Evolutionary conservation across 805 yeast species (phyloP).

Genomic region (Suhomyces tanzawaensis): DNA sequence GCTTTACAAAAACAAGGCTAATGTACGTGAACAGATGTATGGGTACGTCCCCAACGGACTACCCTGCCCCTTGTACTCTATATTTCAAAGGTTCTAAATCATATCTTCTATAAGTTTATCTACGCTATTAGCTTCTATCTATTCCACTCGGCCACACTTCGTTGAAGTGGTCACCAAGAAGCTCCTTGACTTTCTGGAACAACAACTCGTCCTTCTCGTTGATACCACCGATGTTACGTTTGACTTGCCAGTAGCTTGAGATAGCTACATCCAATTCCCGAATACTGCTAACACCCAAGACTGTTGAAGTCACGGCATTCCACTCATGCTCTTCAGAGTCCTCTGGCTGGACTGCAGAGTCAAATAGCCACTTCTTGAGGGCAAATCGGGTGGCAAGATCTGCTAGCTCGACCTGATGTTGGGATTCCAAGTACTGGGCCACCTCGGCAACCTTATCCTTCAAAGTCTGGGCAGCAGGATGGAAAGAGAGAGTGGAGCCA

Average conservation of each 20-base stretch:
- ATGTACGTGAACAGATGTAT: too few species aligned
- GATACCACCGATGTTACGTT: slow-evolving; percentile 27
- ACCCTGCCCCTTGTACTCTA: too few species aligned
- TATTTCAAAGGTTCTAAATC: too few species aligned
- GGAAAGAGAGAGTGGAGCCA: slow-evolving; percentile 67
- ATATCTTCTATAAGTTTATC: too few species aligned
- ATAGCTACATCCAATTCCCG: slow-evolving; percentile 66
- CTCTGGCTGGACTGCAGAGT: slow-evolving; percentile 12
- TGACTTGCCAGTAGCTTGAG: slow-evolving; percentile 50
- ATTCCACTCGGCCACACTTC: slow-evolving; percentile 61
- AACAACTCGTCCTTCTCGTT: slow-evolving; percentile 43
- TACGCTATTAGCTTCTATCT: background rate
- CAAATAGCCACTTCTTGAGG: slow-evolving; percentile 53
- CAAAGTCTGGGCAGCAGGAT: slow-evolving; percentile 69
- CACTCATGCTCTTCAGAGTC: slow-evolving; percentile 14
- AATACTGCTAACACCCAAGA: slow-evolving; percentile 71
- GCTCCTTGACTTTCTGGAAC: slow-evolving; percentile 41
- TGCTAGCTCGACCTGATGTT: slow-evolving; percentile 62
- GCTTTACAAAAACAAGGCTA: too few species aligned
- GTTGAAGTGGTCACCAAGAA: slow-evolving; percentile 54
- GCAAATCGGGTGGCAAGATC: slow-evolving; percentile 81
- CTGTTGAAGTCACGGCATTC: slow-evolving; percentile 50
- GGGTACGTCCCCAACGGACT: too few species aligned
- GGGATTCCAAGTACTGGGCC: slow-evolving; percentile 34
- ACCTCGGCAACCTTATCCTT: slow-evolving; percentile 50